Percentiles rank a stretch among this genome's conserved stretches.
phyloP scores from a whole-genome alignment of 2,329 filamentous ascomycete species.

The Paraconiothyrium brasiliense region DNA sequence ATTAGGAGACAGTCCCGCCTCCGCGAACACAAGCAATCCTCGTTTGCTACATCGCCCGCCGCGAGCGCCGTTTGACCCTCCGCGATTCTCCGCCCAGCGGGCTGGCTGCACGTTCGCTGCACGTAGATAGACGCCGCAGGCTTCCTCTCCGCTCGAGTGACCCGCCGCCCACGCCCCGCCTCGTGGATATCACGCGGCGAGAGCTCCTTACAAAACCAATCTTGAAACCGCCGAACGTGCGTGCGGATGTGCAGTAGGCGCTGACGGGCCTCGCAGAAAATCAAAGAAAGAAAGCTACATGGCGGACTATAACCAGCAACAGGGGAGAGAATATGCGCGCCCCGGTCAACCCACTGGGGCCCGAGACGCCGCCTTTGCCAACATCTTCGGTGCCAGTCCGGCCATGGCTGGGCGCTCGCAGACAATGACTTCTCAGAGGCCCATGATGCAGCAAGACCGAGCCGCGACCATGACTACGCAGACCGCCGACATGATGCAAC shows the following conservation, averaged over 20 bases:
- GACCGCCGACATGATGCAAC: constrained; percentile 65
- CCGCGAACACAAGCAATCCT: constrained; percentile 20
- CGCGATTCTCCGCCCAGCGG: constrained; percentile 6
- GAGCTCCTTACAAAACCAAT: constrained; percentile 27
- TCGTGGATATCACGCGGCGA: constrained; percentile 26
- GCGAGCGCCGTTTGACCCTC: constrained; percentile 20
- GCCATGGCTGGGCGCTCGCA: constrained; percentile 80
- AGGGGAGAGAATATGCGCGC: constrained; percentile 67
- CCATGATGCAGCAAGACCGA: constrained; percentile 70
- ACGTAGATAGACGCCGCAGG: neutral
- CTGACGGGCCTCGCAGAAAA: constrained; percentile 25
- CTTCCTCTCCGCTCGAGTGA: neutral
- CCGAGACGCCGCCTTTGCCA: constrained; percentile 93
- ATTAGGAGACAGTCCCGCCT: constrained; percentile 26
- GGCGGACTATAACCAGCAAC: constrained; percentile 72
- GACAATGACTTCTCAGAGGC: constrained; percentile 87
- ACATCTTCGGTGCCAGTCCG: constrained; percentile 92
- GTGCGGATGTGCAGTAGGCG: constrained; percentile 38
- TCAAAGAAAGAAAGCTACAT: constrained; percentile 51
- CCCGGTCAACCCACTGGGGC: constrained; percentile 67
- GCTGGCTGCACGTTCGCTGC: constrained; percentile 6
- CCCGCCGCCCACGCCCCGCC: constrained; percentile 13
- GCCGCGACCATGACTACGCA: constrained; percentile 72
- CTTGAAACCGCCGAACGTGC: constrained; percentile 19
- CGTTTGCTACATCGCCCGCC: constrained; percentile 22